These are phyloP conservation scores for Amphicarpaea edgeworthii DNA, from an alignment of 306 rosid genomes.

Conservation along the genomic window DNA sequence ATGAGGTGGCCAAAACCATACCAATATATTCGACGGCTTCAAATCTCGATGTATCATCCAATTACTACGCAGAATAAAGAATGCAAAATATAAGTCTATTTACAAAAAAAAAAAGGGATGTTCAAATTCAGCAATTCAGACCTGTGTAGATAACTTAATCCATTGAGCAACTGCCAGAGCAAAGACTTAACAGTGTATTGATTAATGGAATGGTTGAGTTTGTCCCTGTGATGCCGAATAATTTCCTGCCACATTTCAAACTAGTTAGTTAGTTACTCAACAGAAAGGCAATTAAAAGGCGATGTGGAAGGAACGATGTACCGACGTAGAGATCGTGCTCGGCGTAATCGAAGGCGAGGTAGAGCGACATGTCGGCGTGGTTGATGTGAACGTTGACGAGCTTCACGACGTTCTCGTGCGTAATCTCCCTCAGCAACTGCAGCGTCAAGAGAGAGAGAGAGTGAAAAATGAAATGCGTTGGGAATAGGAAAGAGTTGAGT, in stretches of 20 bases:
- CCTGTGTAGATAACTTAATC: slow-evolving; percentile 87
- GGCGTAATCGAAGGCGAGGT: slow-evolving; percentile 88
- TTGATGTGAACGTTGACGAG: slow-evolving; percentile 89
- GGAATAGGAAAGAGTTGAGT: too few relatives aligned
- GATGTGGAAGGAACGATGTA: background rate
- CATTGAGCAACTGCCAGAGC: slow-evolving; percentile 90
- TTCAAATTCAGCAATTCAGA: slow-evolving; percentile 17
- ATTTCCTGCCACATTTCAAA: slow-evolving; percentile 67
- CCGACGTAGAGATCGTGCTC: slow-evolving; percentile 92
- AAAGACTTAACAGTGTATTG: slow-evolving; percentile 77
- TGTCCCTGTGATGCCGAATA: slow-evolving; percentile 85
- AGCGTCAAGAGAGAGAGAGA: background rate
- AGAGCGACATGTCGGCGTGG: slow-evolving; percentile 85
- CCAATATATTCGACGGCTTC: slow-evolving; percentile 93
- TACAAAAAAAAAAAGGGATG: background rate
- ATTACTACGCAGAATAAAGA: slow-evolving; percentile 56
- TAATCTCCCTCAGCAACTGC: slow-evolving; percentile 81
- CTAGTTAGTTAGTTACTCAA: background rate
- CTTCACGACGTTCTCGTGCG: slow-evolving; percentile 87
- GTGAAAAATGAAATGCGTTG: too few relatives aligned
- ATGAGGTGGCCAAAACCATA: slow-evolving; percentile 37
- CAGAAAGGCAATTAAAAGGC: background rate
- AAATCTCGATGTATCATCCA: slow-evolving; percentile 91
- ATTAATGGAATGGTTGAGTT: slow-evolving; percentile 69
- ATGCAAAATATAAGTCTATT: slow-evolving; percentile 26